Conservation (phyloP, 2,329 filamentous ascomycete species). For the Phialophora macrospora region DNA sequence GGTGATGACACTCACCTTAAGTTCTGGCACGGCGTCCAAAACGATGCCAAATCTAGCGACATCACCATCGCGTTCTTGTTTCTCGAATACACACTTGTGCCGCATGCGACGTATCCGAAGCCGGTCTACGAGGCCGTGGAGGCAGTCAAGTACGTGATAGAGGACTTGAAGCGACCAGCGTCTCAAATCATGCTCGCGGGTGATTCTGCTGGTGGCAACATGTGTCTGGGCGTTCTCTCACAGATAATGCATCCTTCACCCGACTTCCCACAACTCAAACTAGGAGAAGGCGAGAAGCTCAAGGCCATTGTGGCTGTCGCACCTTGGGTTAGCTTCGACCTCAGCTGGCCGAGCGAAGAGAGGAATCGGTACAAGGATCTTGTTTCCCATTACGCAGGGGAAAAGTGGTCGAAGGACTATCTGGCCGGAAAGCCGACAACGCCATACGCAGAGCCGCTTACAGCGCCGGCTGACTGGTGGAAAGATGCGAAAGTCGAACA, state of each 20-base stretch:
- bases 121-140: slow-evolving; percentile 51
- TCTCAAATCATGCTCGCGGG: slow-evolving; percentile 49
- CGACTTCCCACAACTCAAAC: slow-evolving; percentile 39
- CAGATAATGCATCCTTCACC: slow-evolving; percentile 59
- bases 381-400: slow-evolving; percentile 19
- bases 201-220: slow-evolving; percentile 53
- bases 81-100: slow-evolving; percentile 64
- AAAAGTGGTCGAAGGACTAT: slow-evolving; percentile 29
- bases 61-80: slow-evolving; percentile 58
- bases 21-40: slow-evolving; percentile 35
- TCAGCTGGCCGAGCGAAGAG: slow-evolving; percentile 32
- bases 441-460: slow-evolving; percentile 31
- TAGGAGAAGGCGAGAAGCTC: slow-evolving; percentile 47
- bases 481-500: slow-evolving; percentile 36
- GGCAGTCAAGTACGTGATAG: slow-evolving; percentile 48
- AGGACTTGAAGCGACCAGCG: slow-evolving; percentile 43
- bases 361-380: slow-evolving; percentile 34
- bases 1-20: slow-evolving; percentile 36
- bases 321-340: slow-evolving; percentile 63
- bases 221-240: slow-evolving; percentile 41
- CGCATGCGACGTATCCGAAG: slow-evolving; percentile 50
- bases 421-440: slow-evolving; percentile 27
- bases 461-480: slow-evolving; percentile 35
- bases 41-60: slow-evolving; percentile 40
- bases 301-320: slow-evolving; percentile 60